Conservation (phyloP, 108 stramenopile genomes). For the Cyclostephanos invisitatus region DNA sequence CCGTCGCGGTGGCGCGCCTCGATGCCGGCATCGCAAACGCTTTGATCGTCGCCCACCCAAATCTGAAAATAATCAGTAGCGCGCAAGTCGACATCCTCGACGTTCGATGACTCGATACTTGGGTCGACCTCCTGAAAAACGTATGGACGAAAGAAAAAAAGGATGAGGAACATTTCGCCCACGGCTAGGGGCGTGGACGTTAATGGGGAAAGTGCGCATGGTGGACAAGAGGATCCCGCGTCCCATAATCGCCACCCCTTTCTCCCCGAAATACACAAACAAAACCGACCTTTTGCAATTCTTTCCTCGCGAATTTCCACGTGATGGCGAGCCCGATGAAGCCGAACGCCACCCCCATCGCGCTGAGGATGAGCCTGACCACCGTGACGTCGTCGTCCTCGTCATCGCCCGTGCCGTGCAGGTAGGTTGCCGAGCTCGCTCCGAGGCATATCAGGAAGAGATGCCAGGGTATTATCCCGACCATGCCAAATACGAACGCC, state of each 20-base stretch:
- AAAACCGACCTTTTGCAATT: constrained; percentile 39
- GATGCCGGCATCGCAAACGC: neutral
- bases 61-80: constrained; percentile 31
- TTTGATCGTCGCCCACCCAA: constrained; percentile 17
- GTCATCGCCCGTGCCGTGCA: neutral
- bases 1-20: neutral
- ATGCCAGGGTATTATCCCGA: constrained; percentile 42
- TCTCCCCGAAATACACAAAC: too few relatives aligned
- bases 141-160: neutral
- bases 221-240: too few relatives aligned
- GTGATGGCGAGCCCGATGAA: constrained; percentile 45
- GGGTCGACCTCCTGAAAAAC: constrained; percentile 3
- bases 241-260: too few relatives aligned
- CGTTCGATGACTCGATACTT: neutral
- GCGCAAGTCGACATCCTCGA: constrained; percentile 32
- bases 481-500: constrained; percentile 28
- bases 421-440: constrained; percentile 22
- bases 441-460: constrained; percentile 38
- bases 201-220: neutral
- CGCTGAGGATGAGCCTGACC: constrained; percentile 22
- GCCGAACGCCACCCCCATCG: constrained; percentile 29
- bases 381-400: neutral
- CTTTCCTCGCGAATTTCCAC: constrained; percentile 50
- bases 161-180: neutral
- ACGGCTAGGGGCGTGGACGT: neutral